Evolutionary conservation across 1,284 basidiomycete genomes (phyloP), one percentile per base, ranked within the genome.

Genomic region (Ganoderma lucidum): DNA sequence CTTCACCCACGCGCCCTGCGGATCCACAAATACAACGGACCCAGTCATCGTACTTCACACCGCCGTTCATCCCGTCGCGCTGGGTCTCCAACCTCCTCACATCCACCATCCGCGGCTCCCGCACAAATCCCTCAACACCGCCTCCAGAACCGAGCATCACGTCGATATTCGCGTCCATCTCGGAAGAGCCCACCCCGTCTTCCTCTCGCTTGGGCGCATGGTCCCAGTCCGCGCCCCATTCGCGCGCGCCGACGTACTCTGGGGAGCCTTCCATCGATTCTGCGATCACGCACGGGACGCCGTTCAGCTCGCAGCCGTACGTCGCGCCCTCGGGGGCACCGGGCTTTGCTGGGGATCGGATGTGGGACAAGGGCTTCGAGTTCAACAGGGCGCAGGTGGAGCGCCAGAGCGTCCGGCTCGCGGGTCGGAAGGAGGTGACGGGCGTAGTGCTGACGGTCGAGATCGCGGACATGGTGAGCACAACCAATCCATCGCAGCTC

Each of bases 311-410:
- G 15, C 84, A 88, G 41, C 73, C 82, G 4, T 94, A 89, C 74
- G 79, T 87, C 0, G 86, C 93, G 0, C 90, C 93, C 0, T 84
- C 83, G 0, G 95, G 95, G 6, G 95, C 95, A 0, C 95, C 95
- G 0, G 94, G 93, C 0, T 96, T 93, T 76, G 81, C 79, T 19
- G 91, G 91, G 12, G 80, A 82, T 68, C 66, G 77, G 35, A 56
- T 73, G 53, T 83, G 81, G 81, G 74, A 82, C 72, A 80, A 78
- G 70, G 76, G 77, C 14, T 81, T 83, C 69, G 80, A 80, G 64
- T 81, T 77, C 68, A 78, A 81, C 67, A 73, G 75, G 65, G 65
- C 74, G 28, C 74, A 72, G 37, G 70, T 74, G 12, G 83, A 88
- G 71, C 83, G 73, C 69, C 78, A 74, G 68, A 78, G 76, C 64